Percentiles rank a stretch among this genome's conserved stretches.
These are phyloP conservation scores for Sabuloglossum arenarium DNA, from an alignment of 495 filamentous ascomycete species.

Conservation along the genomic window DNA sequence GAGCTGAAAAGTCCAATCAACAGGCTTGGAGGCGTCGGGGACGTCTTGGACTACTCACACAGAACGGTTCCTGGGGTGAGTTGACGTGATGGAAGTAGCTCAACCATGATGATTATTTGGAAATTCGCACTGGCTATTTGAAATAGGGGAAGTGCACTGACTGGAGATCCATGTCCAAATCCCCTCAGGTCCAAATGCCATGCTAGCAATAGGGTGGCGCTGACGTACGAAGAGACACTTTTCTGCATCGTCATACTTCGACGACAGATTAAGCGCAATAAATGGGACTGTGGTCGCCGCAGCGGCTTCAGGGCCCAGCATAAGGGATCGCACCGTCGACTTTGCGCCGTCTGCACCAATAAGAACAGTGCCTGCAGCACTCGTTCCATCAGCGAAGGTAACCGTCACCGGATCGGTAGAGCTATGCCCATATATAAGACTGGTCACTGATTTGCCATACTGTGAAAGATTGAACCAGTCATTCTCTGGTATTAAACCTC, in stretches of 20 bases:
- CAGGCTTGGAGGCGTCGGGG: constrained; percentile 6
- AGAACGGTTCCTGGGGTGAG: not conserved
- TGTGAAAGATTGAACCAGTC: not conserved
- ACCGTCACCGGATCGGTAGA: constrained; percentile 12
- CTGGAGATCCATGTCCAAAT: not conserved
- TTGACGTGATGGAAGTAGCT: too few relatives aligned
- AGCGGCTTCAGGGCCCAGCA: constrained; percentile 16
- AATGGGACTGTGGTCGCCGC: constrained; percentile 9
- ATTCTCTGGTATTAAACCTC: too few relatives aligned
- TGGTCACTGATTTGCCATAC: constrained; percentile 12
- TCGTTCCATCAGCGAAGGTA: constrained; percentile 21
- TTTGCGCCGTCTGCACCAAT: constrained; percentile 24
- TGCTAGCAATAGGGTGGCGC: not conserved
- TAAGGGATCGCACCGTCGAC: constrained; percentile 17
- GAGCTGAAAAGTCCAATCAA: constrained; percentile 10
- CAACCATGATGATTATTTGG: too few relatives aligned
- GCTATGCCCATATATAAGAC: constrained; percentile 10
- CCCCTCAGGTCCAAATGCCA: not conserved
- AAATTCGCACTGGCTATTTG: too few relatives aligned
- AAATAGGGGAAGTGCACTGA: too few relatives aligned
- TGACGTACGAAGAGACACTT: not conserved
- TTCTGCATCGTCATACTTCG: not conserved
- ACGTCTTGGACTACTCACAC: constrained; percentile 7
- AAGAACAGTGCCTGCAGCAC: constrained; percentile 16
- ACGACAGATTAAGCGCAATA: constrained; percentile 10